A percentile compares a stretch with the other conserved stretches of the same genome.
These are phyloP conservation scores for Phialophora chinensis DNA, from an alignment of 2,329 filamentous ascomycete genomes.

Conservation along the genomic window DNA sequence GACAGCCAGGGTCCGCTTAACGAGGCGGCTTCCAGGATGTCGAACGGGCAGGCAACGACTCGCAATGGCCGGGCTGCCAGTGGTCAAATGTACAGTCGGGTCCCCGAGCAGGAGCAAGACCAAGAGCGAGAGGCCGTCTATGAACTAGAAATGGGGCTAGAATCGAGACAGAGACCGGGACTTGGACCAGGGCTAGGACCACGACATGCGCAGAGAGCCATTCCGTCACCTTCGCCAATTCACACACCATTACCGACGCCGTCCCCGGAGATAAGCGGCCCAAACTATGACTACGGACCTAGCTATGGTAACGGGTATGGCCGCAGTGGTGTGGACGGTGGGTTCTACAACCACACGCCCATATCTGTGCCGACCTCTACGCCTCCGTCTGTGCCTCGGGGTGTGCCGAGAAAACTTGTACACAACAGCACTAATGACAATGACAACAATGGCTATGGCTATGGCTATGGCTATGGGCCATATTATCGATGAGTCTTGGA, in stretches of 20 bases:
- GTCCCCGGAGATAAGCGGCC: neutral
- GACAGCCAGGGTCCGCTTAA: neutral
- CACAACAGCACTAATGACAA: neutral
- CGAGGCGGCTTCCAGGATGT: neutral
- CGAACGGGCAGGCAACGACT: neutral
- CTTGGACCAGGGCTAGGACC: neutral
- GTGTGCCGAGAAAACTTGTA: neutral
- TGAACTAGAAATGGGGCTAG: neutral
- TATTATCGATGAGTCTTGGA: no score
- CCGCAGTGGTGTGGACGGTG: neutral
- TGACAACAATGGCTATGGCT: neutral
- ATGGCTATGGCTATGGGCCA: no score
- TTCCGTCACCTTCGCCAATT: neutral
- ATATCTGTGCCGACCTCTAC: neutral
- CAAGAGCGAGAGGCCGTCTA: neutral
- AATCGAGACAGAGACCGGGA: neutral
- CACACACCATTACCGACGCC: neutral
- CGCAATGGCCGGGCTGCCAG: neutral
- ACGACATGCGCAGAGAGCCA: neutral
- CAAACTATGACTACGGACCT: neutral
- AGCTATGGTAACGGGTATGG: neutral
- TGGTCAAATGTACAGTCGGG: neutral
- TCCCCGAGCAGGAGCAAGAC: neutral
- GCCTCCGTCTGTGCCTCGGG: neutral
- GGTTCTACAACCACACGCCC: neutral